phyloP scores from a whole-genome alignment of 306 rosid species.

The Elaeagnus macrophylla region DNA sequence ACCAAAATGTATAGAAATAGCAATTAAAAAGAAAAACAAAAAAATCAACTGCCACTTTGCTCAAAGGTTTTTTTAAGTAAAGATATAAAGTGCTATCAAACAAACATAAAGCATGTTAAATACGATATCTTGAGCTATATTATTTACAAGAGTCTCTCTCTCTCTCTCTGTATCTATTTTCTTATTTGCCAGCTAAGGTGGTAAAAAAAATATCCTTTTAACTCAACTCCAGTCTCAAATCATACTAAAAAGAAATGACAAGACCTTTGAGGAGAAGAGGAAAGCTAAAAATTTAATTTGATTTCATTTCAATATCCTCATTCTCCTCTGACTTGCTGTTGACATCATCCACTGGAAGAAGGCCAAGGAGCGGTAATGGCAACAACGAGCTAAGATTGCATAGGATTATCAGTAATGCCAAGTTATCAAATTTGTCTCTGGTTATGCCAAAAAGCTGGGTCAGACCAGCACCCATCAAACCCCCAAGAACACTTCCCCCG shows the following conservation, averaged over 20 bases:
- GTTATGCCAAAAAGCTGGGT: constrained; percentile 81
- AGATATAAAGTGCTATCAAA: no score
- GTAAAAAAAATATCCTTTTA: constrained; percentile 7
- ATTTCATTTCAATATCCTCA: constrained; percentile 65
- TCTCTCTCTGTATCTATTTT: not conserved
- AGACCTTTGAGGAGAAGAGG: constrained; percentile 3
- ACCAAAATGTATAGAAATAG: no score
- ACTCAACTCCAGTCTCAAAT: constrained; percentile 3
- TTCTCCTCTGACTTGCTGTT: constrained; percentile 36
- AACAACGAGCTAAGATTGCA: constrained; percentile 86
- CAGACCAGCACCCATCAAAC: constrained; percentile 85
- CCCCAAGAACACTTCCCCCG: constrained; percentile 92
- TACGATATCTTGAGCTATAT: not conserved
- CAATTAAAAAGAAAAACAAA: no score
- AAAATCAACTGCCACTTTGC: no score
- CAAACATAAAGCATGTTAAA: no score
- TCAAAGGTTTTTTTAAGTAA: no score
- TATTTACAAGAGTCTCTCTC: constrained; percentile 23
- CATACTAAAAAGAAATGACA: not conserved
- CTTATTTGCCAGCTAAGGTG: constrained; percentile 10
- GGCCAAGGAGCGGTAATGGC: constrained; percentile 90
- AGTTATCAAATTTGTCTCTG: constrained; percentile 75
- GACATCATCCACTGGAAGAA: constrained; percentile 56
- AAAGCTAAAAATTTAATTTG: constrained; percentile 37
- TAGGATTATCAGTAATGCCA: constrained; percentile 60